Conservation (phyloP, 169 alveolate genomes). For the Nephromyces sp. region DNA sequence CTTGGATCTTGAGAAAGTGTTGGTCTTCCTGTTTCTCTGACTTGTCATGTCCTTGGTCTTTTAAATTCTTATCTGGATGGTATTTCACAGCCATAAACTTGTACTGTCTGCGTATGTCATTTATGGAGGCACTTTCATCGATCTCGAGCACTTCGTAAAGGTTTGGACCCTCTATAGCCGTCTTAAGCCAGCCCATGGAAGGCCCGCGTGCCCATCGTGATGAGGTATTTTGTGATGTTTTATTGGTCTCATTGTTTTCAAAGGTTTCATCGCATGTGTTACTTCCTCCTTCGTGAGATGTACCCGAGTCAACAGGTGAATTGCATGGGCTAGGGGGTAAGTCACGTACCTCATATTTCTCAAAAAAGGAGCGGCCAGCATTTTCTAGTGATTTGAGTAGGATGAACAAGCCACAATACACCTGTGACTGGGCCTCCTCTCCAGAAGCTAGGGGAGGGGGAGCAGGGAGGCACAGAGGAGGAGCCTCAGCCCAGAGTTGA, state of each 20-base stretch:
- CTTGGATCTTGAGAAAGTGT: conserved; percentile 59
- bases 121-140: conserved; percentile 9
- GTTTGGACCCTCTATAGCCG: conserved; percentile 10
- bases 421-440: background rate
- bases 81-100: conserved; percentile 20
- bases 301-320: background rate
- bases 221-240: background rate
- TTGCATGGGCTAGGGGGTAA: background rate
- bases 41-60: background rate
- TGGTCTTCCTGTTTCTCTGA: background rate
- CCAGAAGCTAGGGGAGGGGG: no score
- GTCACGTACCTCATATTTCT: conserved; percentile 9
- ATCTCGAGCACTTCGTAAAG: conserved; percentile 22
- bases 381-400: conserved; percentile 7
- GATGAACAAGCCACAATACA: conserved; percentile 9
- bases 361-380: conserved; percentile 31
- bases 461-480: no score
- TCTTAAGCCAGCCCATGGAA: background rate
- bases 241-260: background rate
- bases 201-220: background rate
- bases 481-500: no score
- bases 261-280: no score
- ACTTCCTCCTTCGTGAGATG: background rate
- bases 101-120: conserved; percentile 27
- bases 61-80: conserved; percentile 36